Conservation (phyloP, 2,329 filamentous ascomycete species). For the Teratosphaeriaceae sp. region DNA sequence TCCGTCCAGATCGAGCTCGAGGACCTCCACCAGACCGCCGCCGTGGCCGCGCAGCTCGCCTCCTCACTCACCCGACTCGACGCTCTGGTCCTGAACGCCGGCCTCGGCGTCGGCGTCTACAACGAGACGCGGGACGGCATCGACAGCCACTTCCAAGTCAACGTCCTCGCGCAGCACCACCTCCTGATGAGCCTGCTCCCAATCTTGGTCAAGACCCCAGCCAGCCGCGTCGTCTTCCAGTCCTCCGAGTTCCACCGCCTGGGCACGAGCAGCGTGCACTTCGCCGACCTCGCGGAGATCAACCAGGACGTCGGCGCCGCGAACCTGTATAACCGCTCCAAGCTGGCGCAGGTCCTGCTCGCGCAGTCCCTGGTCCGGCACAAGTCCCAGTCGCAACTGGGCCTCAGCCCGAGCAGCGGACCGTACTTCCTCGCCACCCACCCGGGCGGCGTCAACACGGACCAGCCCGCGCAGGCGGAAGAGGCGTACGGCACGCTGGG, state of each 20-base stretch:
- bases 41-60: slow-evolving; percentile 39
- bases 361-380: slow-evolving; percentile 36
- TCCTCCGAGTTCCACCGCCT: slow-evolving; percentile 44
- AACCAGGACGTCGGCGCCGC: slow-evolving; percentile 44
- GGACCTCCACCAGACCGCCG: slow-evolving; percentile 39
- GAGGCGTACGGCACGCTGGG: slow-evolving; percentile 45
- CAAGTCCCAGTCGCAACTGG: slow-evolving; percentile 32
- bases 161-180: slow-evolving; percentile 45
- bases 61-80: slow-evolving; percentile 39
- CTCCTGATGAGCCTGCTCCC: slow-evolving; percentile 42
- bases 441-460: slow-evolving; percentile 43
- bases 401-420: slow-evolving; percentile 17
- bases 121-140: slow-evolving; percentile 45
- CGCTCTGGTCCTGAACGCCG: slow-evolving; percentile 44
- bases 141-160: slow-evolving; percentile 46
- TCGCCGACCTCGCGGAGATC: slow-evolving; percentile 41
- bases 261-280: slow-evolving; percentile 33
- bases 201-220: slow-evolving; percentile 36
- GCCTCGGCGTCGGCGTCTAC: slow-evolving; percentile 44
- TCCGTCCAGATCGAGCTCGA: slow-evolving; percentile 42
- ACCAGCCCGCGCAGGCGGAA: slow-evolving; percentile 43
- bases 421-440: slow-evolving; percentile 46
- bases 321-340: slow-evolving; percentile 44
- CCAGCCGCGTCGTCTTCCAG: slow-evolving; percentile 44
- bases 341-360: slow-evolving; percentile 45